These are phyloP conservation scores for Yamadazyma blattariae DNA, from an alignment of 1,139 yeast genomes.

Conservation along the genomic window DNA sequence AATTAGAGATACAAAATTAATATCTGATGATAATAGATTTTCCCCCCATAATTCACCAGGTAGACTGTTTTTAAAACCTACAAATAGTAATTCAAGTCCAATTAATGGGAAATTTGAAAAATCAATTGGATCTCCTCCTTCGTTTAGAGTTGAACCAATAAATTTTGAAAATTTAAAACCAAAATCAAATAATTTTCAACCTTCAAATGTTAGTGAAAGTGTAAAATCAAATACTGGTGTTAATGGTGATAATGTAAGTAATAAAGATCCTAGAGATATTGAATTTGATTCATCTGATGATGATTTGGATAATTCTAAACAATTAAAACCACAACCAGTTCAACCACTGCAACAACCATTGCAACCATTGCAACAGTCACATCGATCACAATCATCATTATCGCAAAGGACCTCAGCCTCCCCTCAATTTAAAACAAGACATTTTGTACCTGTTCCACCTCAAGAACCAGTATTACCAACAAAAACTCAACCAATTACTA, in stretches of 20 bases:
- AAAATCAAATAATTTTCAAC: neutral
- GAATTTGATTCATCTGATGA: conserved; percentile 21
- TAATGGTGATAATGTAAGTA: neutral
- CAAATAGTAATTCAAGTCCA: conserved; percentile 1
- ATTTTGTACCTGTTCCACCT: too few relatives aligned
- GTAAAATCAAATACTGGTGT: neutral
- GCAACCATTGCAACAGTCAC: neutral
- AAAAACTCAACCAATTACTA: too few relatives aligned
- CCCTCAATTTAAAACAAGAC: neutral
- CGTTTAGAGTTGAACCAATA: conserved; percentile 1
- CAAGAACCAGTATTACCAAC: too few relatives aligned
- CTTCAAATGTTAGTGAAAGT: neutral
- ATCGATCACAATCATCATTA: neutral
- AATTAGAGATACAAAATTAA: conserved; percentile 18
- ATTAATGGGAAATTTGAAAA: neutral
- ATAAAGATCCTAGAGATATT: conserved; percentile 10
- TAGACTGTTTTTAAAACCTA: conserved; percentile 7
- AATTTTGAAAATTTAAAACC: conserved; percentile 1
- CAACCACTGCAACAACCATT: neutral
- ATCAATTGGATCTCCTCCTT: conserved; percentile 2
- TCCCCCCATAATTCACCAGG: conserved; percentile 14
- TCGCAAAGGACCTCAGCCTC: neutral
- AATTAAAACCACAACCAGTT: neutral
- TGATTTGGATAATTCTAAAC: conserved; percentile 6
- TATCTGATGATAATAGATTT: conserved; percentile 21